phyloP scores from a whole-genome alignment of 257 asterid genomes.

The Schizonepeta tenuifolia region DNA sequence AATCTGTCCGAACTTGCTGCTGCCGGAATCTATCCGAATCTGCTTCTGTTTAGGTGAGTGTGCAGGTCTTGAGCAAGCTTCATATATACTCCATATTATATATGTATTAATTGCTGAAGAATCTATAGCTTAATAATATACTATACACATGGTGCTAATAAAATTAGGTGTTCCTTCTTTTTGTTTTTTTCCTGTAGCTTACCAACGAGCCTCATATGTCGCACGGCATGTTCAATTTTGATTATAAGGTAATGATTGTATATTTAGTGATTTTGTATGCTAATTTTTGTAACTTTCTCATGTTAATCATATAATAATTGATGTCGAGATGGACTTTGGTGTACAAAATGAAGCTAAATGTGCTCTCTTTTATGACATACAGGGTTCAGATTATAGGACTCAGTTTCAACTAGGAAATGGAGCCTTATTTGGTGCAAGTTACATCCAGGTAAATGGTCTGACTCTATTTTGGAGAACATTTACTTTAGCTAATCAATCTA shows the following conservation, averaged over 20 bases:
- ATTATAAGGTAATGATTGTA: conserved; percentile 71
- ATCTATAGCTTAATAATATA: too few relatives aligned
- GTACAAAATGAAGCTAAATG: conserved; percentile 25
- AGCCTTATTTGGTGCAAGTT: conserved; percentile 81
- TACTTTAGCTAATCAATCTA: conserved; percentile 3
- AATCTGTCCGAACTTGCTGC: too few relatives aligned
- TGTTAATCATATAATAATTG: not conserved
- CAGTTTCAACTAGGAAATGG: conserved; percentile 85
- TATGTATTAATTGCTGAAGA: too few relatives aligned
- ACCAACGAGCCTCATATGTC: conserved; percentile 96
- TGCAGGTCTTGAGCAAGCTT: too few relatives aligned
- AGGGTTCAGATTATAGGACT: conserved; percentile 83
- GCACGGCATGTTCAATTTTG: conserved; percentile 85
- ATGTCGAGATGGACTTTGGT: too few relatives aligned
- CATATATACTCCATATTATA: too few relatives aligned
- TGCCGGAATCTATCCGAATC: too few relatives aligned
- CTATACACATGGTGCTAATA: too few relatives aligned
- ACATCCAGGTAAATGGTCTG: conserved; percentile 73
- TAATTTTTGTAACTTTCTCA: not conserved
- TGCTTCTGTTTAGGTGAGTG: too few relatives aligned
- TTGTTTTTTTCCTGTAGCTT: conserved; percentile 62
- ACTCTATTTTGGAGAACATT: conserved; percentile 15
- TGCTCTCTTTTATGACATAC: conserved; percentile 31
- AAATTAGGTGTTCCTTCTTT: too few relatives aligned
- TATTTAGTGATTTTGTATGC: not conserved